These are phyloP conservation scores for Lichtheimia ornata DNA, from an alignment of 371 early-diverging fungal genomes.

Conservation along the genomic window DNA sequence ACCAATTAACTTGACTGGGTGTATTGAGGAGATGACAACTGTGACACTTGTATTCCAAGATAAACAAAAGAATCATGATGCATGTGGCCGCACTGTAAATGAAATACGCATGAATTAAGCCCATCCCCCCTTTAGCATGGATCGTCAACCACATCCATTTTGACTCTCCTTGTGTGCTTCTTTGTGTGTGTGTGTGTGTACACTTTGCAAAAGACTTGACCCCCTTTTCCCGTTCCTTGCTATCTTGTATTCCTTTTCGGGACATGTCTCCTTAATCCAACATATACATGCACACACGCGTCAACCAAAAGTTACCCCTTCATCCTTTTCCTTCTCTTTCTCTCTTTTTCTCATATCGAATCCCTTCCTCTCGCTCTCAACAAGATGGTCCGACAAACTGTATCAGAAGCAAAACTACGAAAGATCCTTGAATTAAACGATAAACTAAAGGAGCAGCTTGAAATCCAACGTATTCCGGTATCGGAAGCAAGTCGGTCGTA, in stretches of 20 bases:
- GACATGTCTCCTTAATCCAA: not conserved
- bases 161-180: not conserved
- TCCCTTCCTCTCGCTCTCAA: not conserved
- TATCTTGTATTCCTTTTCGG: constrained; percentile 3
- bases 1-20: no score
- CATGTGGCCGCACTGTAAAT: no score
- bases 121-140: not conserved
- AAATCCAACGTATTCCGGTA: constrained; percentile 47
- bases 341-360: not conserved
- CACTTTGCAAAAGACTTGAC: not conserved
- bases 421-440: constrained; percentile 47
- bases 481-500: constrained; percentile 56
- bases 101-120: not conserved
- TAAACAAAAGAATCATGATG: no score
- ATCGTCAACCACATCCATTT: not conserved
- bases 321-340: constrained; percentile 1
- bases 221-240: not conserved
- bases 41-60: no score
- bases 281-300: not conserved
- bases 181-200: no score
- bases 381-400: constrained; percentile 27
- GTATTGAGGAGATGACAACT: no score
- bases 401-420: constrained; percentile 45
- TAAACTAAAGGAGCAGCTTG: constrained; percentile 48
- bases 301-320: not conserved